These are phyloP conservation scores for Fusarium chaquense DNA, from an alignment of 2,329 filamentous ascomycete genomes.

Conservation along the genomic window DNA sequence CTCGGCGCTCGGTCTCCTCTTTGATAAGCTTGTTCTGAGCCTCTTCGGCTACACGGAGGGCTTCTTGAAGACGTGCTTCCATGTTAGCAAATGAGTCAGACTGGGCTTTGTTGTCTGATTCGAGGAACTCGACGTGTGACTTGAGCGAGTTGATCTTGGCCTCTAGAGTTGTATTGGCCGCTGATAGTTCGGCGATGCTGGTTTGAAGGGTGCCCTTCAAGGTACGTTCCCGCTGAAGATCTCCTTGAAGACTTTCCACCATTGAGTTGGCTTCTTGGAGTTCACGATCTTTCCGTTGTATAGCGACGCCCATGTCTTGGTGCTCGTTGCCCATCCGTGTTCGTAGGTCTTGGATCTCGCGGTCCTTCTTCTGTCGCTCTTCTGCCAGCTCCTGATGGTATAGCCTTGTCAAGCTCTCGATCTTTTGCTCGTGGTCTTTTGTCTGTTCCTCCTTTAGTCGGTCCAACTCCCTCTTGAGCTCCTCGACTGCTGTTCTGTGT, in stretches of 20 bases:
- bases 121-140: slow-evolving; percentile 87
- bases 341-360: slow-evolving; percentile 75
- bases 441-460: slow-evolving; percentile 59
- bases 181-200: slow-evolving; percentile 69
- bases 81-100: slow-evolving; percentile 87
- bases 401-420: slow-evolving; percentile 72
- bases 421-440: slow-evolving; percentile 74
- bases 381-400: slow-evolving; percentile 75
- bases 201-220: slow-evolving; percentile 67
- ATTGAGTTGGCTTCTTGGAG: slow-evolving; percentile 61
- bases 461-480: slow-evolving; percentile 60
- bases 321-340: slow-evolving; percentile 64
- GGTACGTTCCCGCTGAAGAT: slow-evolving; percentile 72
- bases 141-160: slow-evolving; percentile 79
- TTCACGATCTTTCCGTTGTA: slow-evolving; percentile 67
- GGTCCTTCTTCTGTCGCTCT: slow-evolving; percentile 67
- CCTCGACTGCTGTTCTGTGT: slow-evolving; percentile 51
- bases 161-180: slow-evolving; percentile 76
- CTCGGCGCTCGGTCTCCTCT: slow-evolving; percentile 90
- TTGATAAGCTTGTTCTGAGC: slow-evolving; percentile 86
- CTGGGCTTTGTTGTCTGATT: slow-evolving; percentile 90
- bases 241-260: slow-evolving; percentile 60
- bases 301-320: slow-evolving; percentile 60
- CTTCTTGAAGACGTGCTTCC: slow-evolving; percentile 83
- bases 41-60: slow-evolving; percentile 74